Evolutionary conservation across 2,329 filamentous ascomycete genomes (phyloP).

Genomic region (Acrodontium crateriforme): DNA sequence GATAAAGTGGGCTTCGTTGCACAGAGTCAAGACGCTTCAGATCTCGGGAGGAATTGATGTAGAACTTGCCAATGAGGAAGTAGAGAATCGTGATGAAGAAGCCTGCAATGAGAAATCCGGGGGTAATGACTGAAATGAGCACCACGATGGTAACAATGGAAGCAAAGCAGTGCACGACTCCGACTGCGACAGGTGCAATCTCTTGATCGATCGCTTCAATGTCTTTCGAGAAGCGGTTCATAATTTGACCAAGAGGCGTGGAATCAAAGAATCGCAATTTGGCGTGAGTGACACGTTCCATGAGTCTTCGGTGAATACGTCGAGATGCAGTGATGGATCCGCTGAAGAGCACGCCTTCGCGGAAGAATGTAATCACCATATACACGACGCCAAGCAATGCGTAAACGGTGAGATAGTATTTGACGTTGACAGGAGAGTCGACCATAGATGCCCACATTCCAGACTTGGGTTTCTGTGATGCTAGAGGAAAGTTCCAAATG

Average conservation of each 20-base stretch:
- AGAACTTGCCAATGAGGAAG: constrained; percentile 70
- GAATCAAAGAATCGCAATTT: constrained; percentile 98
- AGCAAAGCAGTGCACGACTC: constrained; percentile 51
- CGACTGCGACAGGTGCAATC: constrained; percentile 80
- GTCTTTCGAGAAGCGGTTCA: constrained; percentile 98
- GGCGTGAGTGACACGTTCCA: constrained; percentile 68
- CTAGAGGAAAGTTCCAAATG: constrained; percentile 30
- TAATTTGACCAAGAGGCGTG: constrained; percentile 86
- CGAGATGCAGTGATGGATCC: constrained; percentile 81
- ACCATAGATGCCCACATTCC: background rate
- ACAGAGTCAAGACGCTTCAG: constrained; percentile 91
- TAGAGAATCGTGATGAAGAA: constrained; percentile 76
- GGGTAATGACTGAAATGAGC: constrained; percentile 78
- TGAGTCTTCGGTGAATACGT: constrained; percentile 65
- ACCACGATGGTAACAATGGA: constrained; percentile 72
- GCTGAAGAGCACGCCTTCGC: constrained; percentile 82
- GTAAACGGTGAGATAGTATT: constrained; percentile 75
- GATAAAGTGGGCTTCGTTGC: constrained; percentile 86
- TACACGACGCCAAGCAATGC: constrained; percentile 65
- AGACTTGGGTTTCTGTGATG: background rate
- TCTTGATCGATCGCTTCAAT: constrained; percentile 92
- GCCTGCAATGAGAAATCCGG: constrained; percentile 76
- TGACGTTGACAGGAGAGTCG: constrained; percentile 52
- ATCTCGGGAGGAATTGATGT: constrained; percentile 84
- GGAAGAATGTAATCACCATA: constrained; percentile 64